Evolutionary conservation across 352 stramenopile species (phyloP), one percentile per base, ranked within the genome.

Genomic region (Plasmopara muralis): DNA sequence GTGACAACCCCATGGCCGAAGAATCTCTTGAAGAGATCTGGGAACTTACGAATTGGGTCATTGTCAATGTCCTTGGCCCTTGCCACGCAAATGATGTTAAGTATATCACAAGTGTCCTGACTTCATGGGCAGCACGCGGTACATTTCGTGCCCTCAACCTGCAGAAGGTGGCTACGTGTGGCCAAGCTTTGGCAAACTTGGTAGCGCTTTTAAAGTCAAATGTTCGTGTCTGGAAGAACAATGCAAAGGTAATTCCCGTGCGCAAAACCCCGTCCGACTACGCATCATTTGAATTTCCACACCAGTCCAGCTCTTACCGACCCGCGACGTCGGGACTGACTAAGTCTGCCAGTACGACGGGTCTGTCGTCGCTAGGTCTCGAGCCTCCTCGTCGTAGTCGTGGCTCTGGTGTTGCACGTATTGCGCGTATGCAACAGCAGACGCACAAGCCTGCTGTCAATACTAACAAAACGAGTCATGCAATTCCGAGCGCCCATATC

Each of bases 21-120:
- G 88, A 96, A 43, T 89, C 95, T 9, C 80, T 98, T 6, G 92
- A 95, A 60, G 95, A 99, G 64, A 93, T 98, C 38, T 98, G 95
- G 93, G 96, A 99, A 57, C 81, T 99, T 28, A 83, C 89, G 9
- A 92, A 88, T 14, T 98, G 93, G 76, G 68, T 99, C 8, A 62
- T 99, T n/a, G 65, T 91, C 12, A 95, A 97, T 62, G 62, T 99
- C 16, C 77, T 99, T 45, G 96, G 96, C 4, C 80, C 87, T 12
- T 90, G 93, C 29, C 96, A 99, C 70, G 85, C 84, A 13, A 92
- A 95, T 54, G 96, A 99, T 71, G 80, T 98, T 10, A 84, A 91
- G 28, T 92, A 89, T 50, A 96, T 98, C 47, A 87, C 71, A n/a
- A 79, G 64, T 30, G 87, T 84, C 33, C 45, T 95, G 9, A 89